Conservation (phyloP, 257 asterid species). For the Capsicum chinense region DNA sequence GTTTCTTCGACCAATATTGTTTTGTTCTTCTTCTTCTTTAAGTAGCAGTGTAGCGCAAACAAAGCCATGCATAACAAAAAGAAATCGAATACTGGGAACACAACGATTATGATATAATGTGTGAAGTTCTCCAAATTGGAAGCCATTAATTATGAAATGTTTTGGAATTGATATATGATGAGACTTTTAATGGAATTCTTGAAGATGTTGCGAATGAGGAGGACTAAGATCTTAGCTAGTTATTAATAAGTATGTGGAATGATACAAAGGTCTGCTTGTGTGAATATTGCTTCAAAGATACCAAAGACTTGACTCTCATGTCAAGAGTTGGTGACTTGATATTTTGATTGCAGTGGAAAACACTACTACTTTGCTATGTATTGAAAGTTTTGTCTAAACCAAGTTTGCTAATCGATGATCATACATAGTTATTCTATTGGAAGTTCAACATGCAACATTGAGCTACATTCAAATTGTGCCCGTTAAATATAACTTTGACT, state of each 20-base stretch:
- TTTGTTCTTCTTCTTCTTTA: slow-evolving; percentile 47
- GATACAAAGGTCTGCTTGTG: slow-evolving; percentile 19
- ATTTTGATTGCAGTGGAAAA: slow-evolving; percentile 36
- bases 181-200: not conserved
- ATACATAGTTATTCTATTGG: no score
- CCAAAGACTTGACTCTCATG: slow-evolving; percentile 51
- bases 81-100: slow-evolving; percentile 43
- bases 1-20: slow-evolving; percentile 36
- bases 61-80: slow-evolving; percentile 44
- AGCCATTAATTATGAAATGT: slow-evolving; percentile 35
- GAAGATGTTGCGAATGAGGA: slow-evolving; percentile 11
- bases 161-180: slow-evolving; percentile 23
- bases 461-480: no score
- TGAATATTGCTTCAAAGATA: slow-evolving; percentile 54
- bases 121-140: not conserved
- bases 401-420: not conserved
- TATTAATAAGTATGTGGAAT: not conserved
- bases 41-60: slow-evolving; percentile 48
- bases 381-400: not conserved
- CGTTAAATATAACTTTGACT: no score
- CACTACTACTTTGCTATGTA: slow-evolving; percentile 20
- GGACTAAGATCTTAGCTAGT: not conserved
- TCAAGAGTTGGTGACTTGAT: slow-evolving; percentile 36
- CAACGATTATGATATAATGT: slow-evolving; percentile 43
- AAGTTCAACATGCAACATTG: no score